Evolutionary conservation across 106 monocot genomes (phyloP).

Genomic region (Dioscorea zingiberensis): DNA sequence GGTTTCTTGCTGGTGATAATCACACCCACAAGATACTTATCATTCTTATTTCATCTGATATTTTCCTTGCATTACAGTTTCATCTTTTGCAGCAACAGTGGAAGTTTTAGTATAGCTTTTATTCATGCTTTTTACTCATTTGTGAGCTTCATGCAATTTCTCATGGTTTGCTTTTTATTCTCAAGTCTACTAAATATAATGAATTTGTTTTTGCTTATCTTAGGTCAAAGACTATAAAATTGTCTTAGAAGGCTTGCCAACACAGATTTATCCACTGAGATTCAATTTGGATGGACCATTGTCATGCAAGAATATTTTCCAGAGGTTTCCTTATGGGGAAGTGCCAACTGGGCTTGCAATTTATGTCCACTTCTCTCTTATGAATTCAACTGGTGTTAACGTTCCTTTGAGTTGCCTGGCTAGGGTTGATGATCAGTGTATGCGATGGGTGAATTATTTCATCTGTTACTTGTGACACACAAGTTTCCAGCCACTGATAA

Average conservation of each 20-base stretch:
- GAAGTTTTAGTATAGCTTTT: too few species aligned
- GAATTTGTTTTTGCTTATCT: constrained; percentile 5
- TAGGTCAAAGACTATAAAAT: constrained; percentile 75
- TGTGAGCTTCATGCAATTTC: too few species aligned
- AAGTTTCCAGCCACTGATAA: constrained; percentile 54
- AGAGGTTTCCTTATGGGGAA: constrained; percentile 26
- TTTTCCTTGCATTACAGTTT: too few species aligned
- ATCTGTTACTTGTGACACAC: constrained; percentile 63
- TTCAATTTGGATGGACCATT: constrained; percentile 27
- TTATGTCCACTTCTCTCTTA: constrained; percentile 56
- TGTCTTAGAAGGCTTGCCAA: constrained; percentile 57
- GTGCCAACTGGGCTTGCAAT: constrained; percentile 24
- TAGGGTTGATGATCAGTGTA: too few species aligned
- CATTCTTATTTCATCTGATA: too few species aligned
- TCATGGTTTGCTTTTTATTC: too few species aligned
- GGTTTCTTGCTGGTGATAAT: too few species aligned
- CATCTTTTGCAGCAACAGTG: too few species aligned
- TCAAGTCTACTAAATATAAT: background rate
- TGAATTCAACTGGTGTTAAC: constrained; percentile 16
- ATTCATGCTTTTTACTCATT: too few species aligned
- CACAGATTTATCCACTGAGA: constrained; percentile 13
- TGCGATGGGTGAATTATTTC: constrained; percentile 22
- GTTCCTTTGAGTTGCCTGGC: too few species aligned
- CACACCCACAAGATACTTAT: too few species aligned
- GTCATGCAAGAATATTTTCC: constrained; percentile 60